phyloP scores from a whole-genome alignment of 768 basidiomycete genomes.

The Leucogyrophana mollusca region DNA sequence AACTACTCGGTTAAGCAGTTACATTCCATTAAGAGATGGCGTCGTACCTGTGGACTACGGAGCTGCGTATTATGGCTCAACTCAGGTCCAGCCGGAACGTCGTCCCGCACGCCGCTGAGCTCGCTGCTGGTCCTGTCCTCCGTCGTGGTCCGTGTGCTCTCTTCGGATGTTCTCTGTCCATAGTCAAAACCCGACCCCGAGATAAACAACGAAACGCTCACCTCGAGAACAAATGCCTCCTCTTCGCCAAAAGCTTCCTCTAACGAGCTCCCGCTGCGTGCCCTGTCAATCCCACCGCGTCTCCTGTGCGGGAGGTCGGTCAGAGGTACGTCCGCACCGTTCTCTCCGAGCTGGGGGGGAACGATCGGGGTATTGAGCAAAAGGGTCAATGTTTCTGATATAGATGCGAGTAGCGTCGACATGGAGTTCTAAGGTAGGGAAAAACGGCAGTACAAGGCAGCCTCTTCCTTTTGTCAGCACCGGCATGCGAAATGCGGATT shows the following conservation, averaged over 20 bases:
- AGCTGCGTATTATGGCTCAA: too few species aligned
- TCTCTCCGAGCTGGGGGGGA: slow-evolving; percentile 1
- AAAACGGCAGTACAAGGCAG: background rate
- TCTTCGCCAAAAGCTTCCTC: slow-evolving; percentile 1
- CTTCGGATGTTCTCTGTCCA: slow-evolving; percentile 2
- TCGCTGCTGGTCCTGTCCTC: slow-evolving; percentile 7
- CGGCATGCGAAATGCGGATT: background rate
- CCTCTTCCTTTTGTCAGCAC: background rate
- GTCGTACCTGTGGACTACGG: too few species aligned
- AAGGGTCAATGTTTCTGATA: slow-evolving; percentile 13
- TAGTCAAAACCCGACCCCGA: background rate
- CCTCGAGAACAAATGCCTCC: slow-evolving; percentile 8
- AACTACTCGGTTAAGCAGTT: too few species aligned
- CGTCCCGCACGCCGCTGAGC: background rate
- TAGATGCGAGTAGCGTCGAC: slow-evolving; percentile 9
- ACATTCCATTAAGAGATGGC: too few species aligned
- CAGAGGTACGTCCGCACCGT: slow-evolving; percentile 14
- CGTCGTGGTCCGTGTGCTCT: slow-evolving; percentile 10
- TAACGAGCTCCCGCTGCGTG: background rate
- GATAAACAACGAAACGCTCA: slow-evolving; percentile 8
- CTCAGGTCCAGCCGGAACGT: background rate
- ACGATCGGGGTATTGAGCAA: slow-evolving; percentile 24
- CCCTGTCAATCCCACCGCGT: slow-evolving; percentile 1
- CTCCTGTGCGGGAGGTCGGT: slow-evolving; percentile 12
- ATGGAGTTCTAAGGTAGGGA: background rate